Evolutionary conservation across 1,139 yeast genomes (phyloP).

Genomic region (Hemisphaericaspora lyxosophila): DNA sequence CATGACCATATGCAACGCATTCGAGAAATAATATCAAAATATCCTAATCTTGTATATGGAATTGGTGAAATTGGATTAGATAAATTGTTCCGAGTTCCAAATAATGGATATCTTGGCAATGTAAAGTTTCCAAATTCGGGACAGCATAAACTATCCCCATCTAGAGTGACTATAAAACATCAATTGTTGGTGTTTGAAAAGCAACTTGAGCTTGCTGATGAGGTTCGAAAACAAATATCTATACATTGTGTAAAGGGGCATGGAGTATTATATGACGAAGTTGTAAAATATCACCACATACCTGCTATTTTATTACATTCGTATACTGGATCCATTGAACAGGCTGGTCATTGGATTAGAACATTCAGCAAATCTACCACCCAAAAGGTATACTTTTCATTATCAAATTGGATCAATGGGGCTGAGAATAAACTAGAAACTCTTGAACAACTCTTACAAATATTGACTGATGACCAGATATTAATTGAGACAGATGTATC

Average conservation of each 20-base stretch:
- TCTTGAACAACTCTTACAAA: conserved; percentile 25
- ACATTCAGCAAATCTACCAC: conserved; percentile 20
- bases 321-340: conserved; percentile 79
- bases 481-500: conserved; percentile 41
- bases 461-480: conserved; percentile 24
- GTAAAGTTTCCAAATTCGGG: conserved; percentile 13
- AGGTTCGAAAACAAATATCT: conserved; percentile 55
- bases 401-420: conserved; percentile 62
- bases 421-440: conserved; percentile 19
- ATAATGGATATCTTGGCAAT: conserved; percentile 54
- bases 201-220: conserved; percentile 57
- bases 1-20: conserved; percentile 35
- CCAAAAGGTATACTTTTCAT: conserved; percentile 47
- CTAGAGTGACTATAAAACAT: conserved; percentile 60
- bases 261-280: conserved; percentile 53
- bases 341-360: conserved; percentile 54
- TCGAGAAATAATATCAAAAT: conserved; percentile 19
- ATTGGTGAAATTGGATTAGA: conserved; percentile 95
- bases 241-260: conserved; percentile 85
- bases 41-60: conserved; percentile 25
- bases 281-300: conserved; percentile 23
- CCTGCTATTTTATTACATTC: conserved; percentile 69
- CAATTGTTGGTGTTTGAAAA: conserved; percentile 53
- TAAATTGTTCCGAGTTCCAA: conserved; percentile 68
- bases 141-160: conserved; percentile 34